phyloP scores from a whole-genome alignment of 1,139 yeast genomes.

The Williopsis jadinii region DNA sequence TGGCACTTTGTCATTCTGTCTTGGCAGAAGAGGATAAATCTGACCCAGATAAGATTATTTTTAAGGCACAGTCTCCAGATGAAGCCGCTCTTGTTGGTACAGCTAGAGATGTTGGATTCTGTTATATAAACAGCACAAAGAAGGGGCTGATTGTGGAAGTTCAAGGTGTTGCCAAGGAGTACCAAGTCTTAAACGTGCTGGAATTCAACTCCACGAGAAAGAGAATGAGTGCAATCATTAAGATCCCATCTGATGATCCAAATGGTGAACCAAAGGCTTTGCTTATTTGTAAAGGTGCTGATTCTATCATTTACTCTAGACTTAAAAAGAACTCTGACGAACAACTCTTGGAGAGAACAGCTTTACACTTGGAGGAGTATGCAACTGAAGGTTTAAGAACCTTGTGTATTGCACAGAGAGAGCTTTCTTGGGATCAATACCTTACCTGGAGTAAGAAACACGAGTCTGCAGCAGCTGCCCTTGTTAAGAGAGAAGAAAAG shows the following conservation, averaged over 20 bases:
- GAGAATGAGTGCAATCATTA: constrained; percentile 89
- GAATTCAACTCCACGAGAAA: constrained; percentile 89
- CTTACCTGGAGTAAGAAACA: constrained; percentile 62
- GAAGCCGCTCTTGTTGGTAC: constrained; percentile 94
- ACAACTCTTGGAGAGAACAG: constrained; percentile 51
- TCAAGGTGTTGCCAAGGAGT: constrained; percentile 69
- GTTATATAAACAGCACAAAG: constrained; percentile 70
- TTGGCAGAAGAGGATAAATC: constrained; percentile 62
- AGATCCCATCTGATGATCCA: constrained; percentile 31
- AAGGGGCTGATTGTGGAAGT: constrained; percentile 62
- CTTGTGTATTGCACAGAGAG: constrained; percentile 82
- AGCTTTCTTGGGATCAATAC: constrained; percentile 55
- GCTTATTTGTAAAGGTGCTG: constrained; percentile 89
- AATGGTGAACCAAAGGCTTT: constrained; percentile 39
- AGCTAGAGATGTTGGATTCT: constrained; percentile 88
- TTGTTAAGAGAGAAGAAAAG: constrained; percentile 68
- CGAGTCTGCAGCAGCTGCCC: constrained; percentile 69
- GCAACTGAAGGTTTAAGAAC: constrained; percentile 98
- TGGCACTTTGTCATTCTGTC: constrained; percentile 93
- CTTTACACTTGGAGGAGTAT: constrained; percentile 80
- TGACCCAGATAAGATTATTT: constrained; percentile 49
- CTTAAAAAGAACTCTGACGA: constrained; percentile 37
- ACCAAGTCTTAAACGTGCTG: constrained; percentile 66
- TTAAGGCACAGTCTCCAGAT: constrained; percentile 96
- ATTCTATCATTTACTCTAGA: constrained; percentile 78